These are phyloP conservation scores for Alliaria petiolata DNA, from an alignment of 345 rosid species.

Conservation along the genomic window DNA sequence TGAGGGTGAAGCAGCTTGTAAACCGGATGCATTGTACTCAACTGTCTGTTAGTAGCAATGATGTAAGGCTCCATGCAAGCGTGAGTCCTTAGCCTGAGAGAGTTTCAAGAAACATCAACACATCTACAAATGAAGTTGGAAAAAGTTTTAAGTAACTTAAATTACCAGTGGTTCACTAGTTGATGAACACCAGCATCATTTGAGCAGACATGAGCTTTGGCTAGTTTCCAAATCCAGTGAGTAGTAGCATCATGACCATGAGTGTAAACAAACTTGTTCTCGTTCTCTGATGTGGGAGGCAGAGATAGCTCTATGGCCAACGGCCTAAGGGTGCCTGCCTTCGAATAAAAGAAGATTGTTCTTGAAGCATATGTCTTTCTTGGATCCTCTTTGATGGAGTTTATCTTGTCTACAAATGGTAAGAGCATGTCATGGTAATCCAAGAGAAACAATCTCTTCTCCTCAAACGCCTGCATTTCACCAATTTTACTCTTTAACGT, in stretches of 20 bases:
- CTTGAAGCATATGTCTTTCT: conserved; percentile 84
- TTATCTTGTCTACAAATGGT: conserved; percentile 73
- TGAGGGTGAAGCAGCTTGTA: conserved; percentile 85
- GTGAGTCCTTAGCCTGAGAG: conserved; percentile 81
- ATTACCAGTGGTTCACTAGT: conserved; percentile 91
- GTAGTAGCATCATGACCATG: conserved; percentile 84
- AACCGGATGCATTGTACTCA: conserved; percentile 85
- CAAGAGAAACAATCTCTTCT: conserved; percentile 71
- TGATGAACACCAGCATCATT: conserved; percentile 92
- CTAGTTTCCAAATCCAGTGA: conserved; percentile 93
- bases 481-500: neutral
- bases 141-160: neutral
- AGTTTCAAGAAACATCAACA: neutral
- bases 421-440: conserved; percentile 88
- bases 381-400: conserved; percentile 46
- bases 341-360: conserved; percentile 59
- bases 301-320: conserved; percentile 85
- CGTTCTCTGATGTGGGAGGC: conserved; percentile 51
- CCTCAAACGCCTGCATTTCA: conserved; percentile 68
- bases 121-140: neutral
- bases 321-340: conserved; percentile 50
- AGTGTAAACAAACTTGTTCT: conserved; percentile 53
- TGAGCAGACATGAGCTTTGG: conserved; percentile 91
- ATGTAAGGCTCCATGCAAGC: conserved; percentile 91
- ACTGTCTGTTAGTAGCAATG: conserved; percentile 82